Percentiles rank a stretch among this genome's conserved stretches.
phyloP scores from a whole-genome alignment of 352 stramenopile species.

The Globisporangium radiosum region DNA sequence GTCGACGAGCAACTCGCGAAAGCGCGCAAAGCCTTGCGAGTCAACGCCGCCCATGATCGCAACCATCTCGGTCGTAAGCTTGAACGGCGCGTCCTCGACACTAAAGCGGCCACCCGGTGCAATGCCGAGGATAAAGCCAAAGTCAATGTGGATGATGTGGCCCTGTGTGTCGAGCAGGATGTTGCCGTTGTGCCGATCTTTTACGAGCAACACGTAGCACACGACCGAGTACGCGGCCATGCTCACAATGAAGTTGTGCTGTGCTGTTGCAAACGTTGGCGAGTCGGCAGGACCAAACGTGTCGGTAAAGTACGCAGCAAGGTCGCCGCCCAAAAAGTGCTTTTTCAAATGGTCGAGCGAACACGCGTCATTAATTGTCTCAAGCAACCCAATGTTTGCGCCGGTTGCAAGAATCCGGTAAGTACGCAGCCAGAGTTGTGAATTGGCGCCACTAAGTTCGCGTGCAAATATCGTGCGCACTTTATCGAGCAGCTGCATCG shows the following conservation, averaged over 20 bases:
- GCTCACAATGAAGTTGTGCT: slow-evolving; percentile 92
- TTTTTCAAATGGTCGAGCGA: slow-evolving; percentile 97
- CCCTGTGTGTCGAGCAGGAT: slow-evolving; percentile 95
- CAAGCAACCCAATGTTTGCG: slow-evolving; percentile 91
- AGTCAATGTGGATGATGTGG: slow-evolving; percentile 98
- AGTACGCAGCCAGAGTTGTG: slow-evolving; percentile 85
- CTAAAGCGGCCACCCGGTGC: slow-evolving; percentile 96
- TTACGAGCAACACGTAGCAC: slow-evolving; percentile 96
- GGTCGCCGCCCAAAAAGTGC: slow-evolving; percentile 80
- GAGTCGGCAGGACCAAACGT: slow-evolving; percentile 40
- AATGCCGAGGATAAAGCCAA: slow-evolving; percentile 98
- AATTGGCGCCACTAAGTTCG: slow-evolving; percentile 52
- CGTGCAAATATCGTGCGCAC: slow-evolving; percentile 94
- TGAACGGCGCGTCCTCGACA: slow-evolving; percentile 98
- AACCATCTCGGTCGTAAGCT: slow-evolving; percentile 97
- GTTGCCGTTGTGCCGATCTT: slow-evolving; percentile 99
- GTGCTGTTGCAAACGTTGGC: slow-evolving; percentile 53
- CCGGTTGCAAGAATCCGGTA: slow-evolving; percentile 95
- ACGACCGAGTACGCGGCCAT: slow-evolving; percentile 97
- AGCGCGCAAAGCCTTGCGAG: slow-evolving; percentile 86
- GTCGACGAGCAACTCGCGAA: slow-evolving; percentile 89
- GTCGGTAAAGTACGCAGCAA: slow-evolving; percentile 88
- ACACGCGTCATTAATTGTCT: slow-evolving; percentile 94
- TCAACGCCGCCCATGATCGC: slow-evolving; percentile 92
- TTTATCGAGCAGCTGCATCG: slow-evolving; percentile 95